phyloP scores from a whole-genome alignment of 2,329 filamentous ascomycete species.

The Ophiocordyceps camponoti-leonardi region DNA sequence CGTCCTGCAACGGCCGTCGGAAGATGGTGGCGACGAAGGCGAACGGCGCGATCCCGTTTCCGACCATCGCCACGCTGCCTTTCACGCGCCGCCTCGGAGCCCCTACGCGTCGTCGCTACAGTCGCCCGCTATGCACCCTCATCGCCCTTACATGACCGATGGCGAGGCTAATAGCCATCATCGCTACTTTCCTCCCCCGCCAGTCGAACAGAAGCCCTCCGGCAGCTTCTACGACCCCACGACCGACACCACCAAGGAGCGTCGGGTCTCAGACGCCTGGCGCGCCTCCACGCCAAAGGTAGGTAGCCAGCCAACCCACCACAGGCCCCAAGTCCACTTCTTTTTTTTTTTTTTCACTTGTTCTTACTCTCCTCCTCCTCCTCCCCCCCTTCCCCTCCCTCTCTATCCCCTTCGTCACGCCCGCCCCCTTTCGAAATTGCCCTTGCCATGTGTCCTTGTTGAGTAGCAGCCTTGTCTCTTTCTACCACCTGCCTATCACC shows the following conservation, averaged over 20 bases:
- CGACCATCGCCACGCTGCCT: slow-evolving; percentile 7
- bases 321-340: slow-evolving; percentile 10
- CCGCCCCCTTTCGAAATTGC: background rate
- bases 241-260: slow-evolving; percentile 30
- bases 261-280: slow-evolving; percentile 30
- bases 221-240: slow-evolving; percentile 37
- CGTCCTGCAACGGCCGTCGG: slow-evolving; percentile 22
- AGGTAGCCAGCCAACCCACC: no score
- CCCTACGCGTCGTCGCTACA: background rate
- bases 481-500: background rate
- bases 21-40: slow-evolving; percentile 10
- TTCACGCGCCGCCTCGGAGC: slow-evolving; percentile 13
- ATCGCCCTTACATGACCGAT: background rate
- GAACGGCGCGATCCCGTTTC: slow-evolving; percentile 21
- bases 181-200: slow-evolving; percentile 5
- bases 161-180: slow-evolving; percentile 7
- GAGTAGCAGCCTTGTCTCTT: background rate
- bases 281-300: slow-evolving; percentile 30
- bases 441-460: background rate
- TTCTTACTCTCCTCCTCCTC: background rate
- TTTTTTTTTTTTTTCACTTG: slow-evolving; percentile 10
- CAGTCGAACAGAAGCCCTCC: slow-evolving; percentile 20
- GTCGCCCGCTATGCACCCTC: background rate
- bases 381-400: background rate
- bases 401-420: background rate